Evolutionary conservation across 192 early-diverging fungal species (phyloP), one percentile per base, ranked within the genome.

Genomic region (Kickxella alabastrina): DNA sequence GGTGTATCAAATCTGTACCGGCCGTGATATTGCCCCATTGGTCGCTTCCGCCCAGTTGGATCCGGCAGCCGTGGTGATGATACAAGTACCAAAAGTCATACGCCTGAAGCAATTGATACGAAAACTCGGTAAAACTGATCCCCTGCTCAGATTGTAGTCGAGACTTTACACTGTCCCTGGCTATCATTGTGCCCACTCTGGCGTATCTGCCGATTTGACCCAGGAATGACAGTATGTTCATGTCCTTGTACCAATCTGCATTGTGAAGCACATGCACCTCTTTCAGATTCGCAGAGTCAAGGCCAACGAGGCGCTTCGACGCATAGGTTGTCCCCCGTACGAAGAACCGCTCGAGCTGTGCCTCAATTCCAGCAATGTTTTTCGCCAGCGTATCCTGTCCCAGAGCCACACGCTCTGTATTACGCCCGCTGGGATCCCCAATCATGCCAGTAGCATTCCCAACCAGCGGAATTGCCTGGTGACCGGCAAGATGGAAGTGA

Each of bases 1-100:
- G 82, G 47, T 85, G 80, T 37, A 98, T 95, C 59, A 98, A 56
- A 43, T 98, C 92, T 31, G 91, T 89, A 21, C 95, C 95, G 3
- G 93, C 88, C 0, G 83, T 84, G 49, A 98, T 98, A 57, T 98
- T 98, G 17, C 95, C 95, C 95, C 95, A 98, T 55, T 98, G 95
- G 58, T 97, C 92, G 59, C 88, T 92, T 26, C 95, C 95, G 28
- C 95, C 95, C 19, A 98, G 50, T 85, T 90, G 68, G 29, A 70
- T 42, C n/a, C 49, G 29, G 41, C 63, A 80, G 6, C 52, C 62
- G 28, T 62, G 34, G 46, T 81, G 45, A 34, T 80, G 68, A 56
- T 86, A 84, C 23, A 98, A 70, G 50, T 95, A 67, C 79, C 83
- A 92, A 61, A 92, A 98, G 54, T 98, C 95, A 63, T 92, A 92